Evolutionary conservation across 176 grass and related monocot genomes (phyloP).

Genomic region (Hordeum vulgare): DNA sequence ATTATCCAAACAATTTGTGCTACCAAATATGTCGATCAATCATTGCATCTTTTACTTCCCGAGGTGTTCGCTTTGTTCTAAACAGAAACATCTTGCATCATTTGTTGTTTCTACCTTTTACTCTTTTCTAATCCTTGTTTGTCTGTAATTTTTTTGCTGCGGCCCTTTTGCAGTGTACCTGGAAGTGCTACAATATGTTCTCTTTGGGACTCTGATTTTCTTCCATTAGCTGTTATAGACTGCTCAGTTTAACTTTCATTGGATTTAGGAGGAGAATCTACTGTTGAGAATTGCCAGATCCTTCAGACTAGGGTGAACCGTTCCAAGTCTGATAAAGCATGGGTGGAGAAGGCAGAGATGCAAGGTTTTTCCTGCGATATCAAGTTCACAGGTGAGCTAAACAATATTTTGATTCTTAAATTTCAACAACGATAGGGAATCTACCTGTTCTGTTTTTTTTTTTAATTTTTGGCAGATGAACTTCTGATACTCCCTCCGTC

Average conservation of each 20-base stretch:
- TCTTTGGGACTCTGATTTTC: neutral
- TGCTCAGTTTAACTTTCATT: neutral
- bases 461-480: neutral
- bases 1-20: neutral
- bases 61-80: neutral
- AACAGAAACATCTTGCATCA: neutral
- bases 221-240: neutral
- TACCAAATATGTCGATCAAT: neutral
- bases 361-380: conserved; percentile 82
- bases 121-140: neutral
- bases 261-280: conserved; percentile 72
- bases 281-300: conserved; percentile 86
- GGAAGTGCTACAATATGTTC: neutral
- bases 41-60: neutral
- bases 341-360: conserved; percentile 65
- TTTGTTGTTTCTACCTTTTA: neutral
- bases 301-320: conserved; percentile 89
- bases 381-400: conserved; percentile 68
- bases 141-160: neutral
- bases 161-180: neutral
- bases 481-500: too few species aligned
- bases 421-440: neutral
- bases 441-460: neutral
- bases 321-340: conserved; percentile 78
- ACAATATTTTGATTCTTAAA: neutral